Evolutionary conservation across 257 asterid genomes (phyloP).

Genomic region (Solanum lycopersicoides): DNA sequence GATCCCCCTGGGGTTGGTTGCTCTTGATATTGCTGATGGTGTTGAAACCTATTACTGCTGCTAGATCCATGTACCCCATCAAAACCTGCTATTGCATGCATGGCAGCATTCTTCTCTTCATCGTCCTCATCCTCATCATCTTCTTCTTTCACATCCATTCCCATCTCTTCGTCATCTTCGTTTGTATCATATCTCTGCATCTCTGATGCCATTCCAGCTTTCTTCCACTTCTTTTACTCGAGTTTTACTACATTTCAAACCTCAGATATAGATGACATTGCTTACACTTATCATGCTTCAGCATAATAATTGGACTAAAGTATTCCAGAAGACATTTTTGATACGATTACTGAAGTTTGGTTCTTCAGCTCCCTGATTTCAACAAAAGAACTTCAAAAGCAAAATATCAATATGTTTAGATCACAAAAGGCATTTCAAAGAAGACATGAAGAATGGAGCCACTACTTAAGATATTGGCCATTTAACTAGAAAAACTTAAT

Average conservation of each 20-base stretch:
- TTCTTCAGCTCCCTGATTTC: background rate
- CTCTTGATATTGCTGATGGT: constrained; percentile 63
- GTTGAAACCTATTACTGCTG: constrained; percentile 38
- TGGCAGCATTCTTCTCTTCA: constrained; percentile 49
- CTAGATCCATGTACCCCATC: constrained; percentile 52
- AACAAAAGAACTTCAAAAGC: background rate
- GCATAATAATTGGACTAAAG: background rate
- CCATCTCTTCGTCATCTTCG: constrained; percentile 95
- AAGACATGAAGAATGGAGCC: background rate
- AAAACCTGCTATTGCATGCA: constrained; percentile 28
- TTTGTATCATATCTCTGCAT: constrained; percentile 67
- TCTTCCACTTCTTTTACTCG: constrained; percentile 7
- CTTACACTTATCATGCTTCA: constrained; percentile 4
- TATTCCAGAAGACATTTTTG: background rate
- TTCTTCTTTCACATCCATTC: constrained; percentile 90
- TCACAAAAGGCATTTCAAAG: background rate
- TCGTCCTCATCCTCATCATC: constrained; percentile 73
- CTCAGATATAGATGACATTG: constrained; percentile 4
- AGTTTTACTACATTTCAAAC: constrained; percentile 1
- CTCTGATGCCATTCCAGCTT: constrained; percentile 41
- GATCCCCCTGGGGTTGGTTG: constrained; percentile 64
- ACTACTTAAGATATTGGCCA: background rate
- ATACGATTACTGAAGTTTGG: background rate
- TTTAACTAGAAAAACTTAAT: background rate
- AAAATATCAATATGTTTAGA: background rate